Conservation (phyloP, 108 stramenopile genomes). For the Cyclotella cryptica region DNA sequence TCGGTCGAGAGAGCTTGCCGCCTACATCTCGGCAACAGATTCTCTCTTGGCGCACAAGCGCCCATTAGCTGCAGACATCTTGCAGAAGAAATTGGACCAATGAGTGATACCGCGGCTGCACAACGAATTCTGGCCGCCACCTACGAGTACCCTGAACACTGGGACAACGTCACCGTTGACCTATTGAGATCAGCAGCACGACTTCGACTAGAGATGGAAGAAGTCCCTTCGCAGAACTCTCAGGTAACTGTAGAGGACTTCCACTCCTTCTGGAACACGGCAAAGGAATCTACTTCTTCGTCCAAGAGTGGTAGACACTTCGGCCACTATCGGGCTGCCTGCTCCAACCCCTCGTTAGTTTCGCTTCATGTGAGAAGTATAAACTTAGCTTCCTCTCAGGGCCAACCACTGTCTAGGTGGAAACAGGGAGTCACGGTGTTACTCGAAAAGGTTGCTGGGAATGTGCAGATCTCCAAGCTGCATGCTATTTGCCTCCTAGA, state of each 20-base stretch:
- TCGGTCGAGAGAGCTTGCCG: background rate
- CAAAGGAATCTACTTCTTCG: background rate
- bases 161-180: background rate
- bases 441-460: background rate
- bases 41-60: no score
- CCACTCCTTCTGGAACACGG: background rate
- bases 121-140: background rate
- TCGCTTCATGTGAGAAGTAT: no score
- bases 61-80: background rate
- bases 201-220: background rate
- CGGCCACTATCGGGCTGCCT: background rate
- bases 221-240: background rate
- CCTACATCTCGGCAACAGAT: no score
- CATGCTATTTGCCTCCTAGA: background rate
- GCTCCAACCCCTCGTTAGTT: background rate
- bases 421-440: background rate
- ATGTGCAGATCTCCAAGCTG: background rate
- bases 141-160: background rate
- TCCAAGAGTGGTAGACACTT: background rate
- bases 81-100: background rate
- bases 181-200: background rate
- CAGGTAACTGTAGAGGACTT: background rate
- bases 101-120: background rate
- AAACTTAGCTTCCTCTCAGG: no score
- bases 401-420: background rate